Conservation (phyloP, 257 asterid genomes). For the Ilex asprella region DNA sequence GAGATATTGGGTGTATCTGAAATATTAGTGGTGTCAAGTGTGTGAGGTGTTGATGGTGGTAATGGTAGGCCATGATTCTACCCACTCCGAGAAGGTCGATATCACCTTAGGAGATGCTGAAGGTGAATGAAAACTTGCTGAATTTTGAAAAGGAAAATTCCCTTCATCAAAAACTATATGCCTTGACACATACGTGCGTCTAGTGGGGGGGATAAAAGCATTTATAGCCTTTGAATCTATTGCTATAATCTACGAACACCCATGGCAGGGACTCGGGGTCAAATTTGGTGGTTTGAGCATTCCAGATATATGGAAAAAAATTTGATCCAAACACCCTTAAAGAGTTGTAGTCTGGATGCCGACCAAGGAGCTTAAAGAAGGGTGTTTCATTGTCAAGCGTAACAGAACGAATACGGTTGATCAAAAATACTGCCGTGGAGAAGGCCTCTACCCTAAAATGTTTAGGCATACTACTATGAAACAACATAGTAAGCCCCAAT, state of each 20-base stretch:
- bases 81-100: no score
- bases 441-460: no score
- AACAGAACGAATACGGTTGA: no score
- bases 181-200: neutral
- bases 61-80: neutral
- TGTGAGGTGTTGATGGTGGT: neutral
- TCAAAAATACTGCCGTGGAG: no score
- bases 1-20: no score
- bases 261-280: neutral
- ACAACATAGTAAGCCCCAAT: no score
- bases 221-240: neutral
- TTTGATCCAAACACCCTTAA: neutral
- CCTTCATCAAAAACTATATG: neutral
- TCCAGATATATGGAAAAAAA: constrained; percentile 4
- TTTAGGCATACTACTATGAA: no score
- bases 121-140: no score
- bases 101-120: neutral
- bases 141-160: neutral
- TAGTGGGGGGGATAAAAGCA: no score
- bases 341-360: neutral
- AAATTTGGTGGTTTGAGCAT: neutral
- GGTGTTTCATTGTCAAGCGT: neutral
- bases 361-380: neutral
- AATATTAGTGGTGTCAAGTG: no score
- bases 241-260: neutral